A percentile compares a stretch with the other conserved stretches of the same genome.
Conservation (phyloP, 2,329 filamentous ascomycete genomes). For the Sclerotinia minor region DNA sequence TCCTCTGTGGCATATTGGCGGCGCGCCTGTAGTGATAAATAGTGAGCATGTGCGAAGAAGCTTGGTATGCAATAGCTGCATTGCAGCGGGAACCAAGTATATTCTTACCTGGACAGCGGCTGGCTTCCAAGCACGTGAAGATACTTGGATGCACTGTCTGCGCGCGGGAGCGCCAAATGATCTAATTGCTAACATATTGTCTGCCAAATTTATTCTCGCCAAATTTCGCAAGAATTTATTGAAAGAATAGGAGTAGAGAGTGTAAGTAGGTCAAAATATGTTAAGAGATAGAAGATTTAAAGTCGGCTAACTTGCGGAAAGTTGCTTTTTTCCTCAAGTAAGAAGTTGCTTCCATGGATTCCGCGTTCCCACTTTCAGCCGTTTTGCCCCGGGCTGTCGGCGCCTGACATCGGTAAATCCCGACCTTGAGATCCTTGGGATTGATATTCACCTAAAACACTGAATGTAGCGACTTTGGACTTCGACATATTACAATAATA, state of each 20-base stretch:
- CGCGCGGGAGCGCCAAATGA: constrained; percentile 73
- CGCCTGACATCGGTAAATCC: constrained; percentile 17
- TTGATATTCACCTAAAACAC: neutral
- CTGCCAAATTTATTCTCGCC: constrained; percentile 22
- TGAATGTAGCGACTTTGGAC: neutral
- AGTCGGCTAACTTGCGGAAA: constrained; percentile 26
- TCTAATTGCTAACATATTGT: constrained; percentile 81
- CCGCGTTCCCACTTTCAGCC: constrained; percentile 25
- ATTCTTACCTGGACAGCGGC: constrained; percentile 58
- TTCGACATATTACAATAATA: neutral
- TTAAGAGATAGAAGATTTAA: constrained; percentile 25
- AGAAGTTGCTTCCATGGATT: constrained; percentile 22
- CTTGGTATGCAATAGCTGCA: constrained; percentile 23
- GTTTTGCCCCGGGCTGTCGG: constrained; percentile 12
- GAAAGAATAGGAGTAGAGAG: constrained; percentile 26
- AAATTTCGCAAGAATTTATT: constrained; percentile 14
- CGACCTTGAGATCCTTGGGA: neutral
- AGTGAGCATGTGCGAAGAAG: constrained; percentile 28
- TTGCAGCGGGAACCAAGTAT: constrained; percentile 19
- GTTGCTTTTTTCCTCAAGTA: constrained; percentile 28
- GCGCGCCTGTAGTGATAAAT: constrained; percentile 47
- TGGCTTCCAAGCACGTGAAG: constrained; percentile 56
- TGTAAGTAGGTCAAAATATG: constrained; percentile 25
- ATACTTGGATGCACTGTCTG: constrained; percentile 74
- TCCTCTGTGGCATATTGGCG: constrained; percentile 63